These are phyloP conservation scores for Phytophthora uliginosa DNA, from an alignment of 352 stramenopile species.

Conservation along the genomic window DNA sequence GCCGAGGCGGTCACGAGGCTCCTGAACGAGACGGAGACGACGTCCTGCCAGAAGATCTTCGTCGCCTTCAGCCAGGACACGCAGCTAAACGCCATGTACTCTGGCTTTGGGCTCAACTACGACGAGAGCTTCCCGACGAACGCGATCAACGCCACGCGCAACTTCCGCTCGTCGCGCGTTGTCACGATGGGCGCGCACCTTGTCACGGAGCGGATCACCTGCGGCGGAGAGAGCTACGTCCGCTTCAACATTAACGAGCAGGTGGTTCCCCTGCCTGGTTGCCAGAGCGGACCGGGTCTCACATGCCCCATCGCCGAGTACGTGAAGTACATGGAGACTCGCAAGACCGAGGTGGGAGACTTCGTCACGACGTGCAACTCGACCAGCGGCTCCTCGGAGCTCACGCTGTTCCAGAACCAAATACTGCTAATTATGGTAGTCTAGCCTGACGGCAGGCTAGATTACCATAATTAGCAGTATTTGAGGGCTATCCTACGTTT, in stretches of 20 bases:
- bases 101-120: slow-evolving; percentile 54
- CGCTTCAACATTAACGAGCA: slow-evolving; percentile 65
- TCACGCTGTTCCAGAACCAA: slow-evolving; percentile 53
- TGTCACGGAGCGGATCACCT: slow-evolving; percentile 61
- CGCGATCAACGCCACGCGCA: slow-evolving; percentile 44
- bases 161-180: slow-evolving; percentile 55
- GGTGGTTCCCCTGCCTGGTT: slow-evolving; percentile 50
- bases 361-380: slow-evolving; percentile 53
- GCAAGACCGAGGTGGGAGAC: slow-evolving; percentile 52
- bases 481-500: background rate
- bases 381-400: slow-evolving; percentile 43
- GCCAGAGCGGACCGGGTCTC: slow-evolving; percentile 55
- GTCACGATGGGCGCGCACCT: slow-evolving; percentile 56
- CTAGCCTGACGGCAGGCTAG: slow-evolving; percentile 32
- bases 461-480: background rate
- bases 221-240: slow-evolving; percentile 47
- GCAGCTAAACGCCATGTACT: slow-evolving; percentile 60
- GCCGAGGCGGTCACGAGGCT: slow-evolving; percentile 52
- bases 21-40: slow-evolving; percentile 50
- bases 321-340: slow-evolving; percentile 45
- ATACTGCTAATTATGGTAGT: background rate
- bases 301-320: slow-evolving; percentile 58
- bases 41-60: slow-evolving; percentile 66
- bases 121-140: slow-evolving; percentile 52
- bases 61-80: slow-evolving; percentile 66